phyloP scores from a whole-genome alignment of 2,329 filamentous ascomycete genomes.

The Cercospora zeae-maydis region DNA sequence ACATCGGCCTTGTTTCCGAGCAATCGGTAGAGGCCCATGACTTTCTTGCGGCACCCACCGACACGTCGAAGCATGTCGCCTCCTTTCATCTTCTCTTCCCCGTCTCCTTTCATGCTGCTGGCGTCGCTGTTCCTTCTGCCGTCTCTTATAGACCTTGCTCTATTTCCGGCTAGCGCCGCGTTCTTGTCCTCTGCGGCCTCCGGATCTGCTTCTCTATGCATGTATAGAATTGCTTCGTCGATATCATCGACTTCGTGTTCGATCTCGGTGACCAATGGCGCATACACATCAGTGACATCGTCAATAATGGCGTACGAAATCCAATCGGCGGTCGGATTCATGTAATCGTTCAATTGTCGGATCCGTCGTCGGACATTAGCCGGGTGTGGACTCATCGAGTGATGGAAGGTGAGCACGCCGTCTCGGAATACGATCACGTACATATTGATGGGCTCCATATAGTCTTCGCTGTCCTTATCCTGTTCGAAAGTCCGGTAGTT shows the following conservation, averaged over 20 bases:
- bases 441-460: conserved; percentile 93
- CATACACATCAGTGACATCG: conserved; percentile 96
- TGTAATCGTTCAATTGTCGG: conserved; percentile 87
- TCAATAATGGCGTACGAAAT: conserved; percentile 98
- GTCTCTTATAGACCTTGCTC: conserved; percentile 11
- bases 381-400: conserved; percentile 90
- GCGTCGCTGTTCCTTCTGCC: conserved; percentile 28
- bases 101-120: conserved; percentile 31
- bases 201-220: conserved; percentile 60
- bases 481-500: conserved; percentile 98
- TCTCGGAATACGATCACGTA: conserved; percentile 96
- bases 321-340: conserved; percentile 92
- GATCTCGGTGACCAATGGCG: conserved; percentile 84
- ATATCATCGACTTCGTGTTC: conserved; percentile 97
- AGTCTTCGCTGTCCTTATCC: conserved; percentile 81
- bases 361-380: conserved; percentile 93
- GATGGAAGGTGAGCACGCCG: conserved; percentile 94
- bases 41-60: conserved; percentile 91
- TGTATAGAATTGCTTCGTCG: conserved; percentile 80
- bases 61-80: conserved; percentile 88
- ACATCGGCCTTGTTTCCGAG: conserved; percentile 97
- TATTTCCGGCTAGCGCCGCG: conserved; percentile 30
- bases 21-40: conserved; percentile 91
- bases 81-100: conserved; percentile 46
- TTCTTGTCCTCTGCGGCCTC: conserved; percentile 25